Conservation (phyloP, 768 basidiomycete genomes). For the Cystobasidium tubakii region DNA sequence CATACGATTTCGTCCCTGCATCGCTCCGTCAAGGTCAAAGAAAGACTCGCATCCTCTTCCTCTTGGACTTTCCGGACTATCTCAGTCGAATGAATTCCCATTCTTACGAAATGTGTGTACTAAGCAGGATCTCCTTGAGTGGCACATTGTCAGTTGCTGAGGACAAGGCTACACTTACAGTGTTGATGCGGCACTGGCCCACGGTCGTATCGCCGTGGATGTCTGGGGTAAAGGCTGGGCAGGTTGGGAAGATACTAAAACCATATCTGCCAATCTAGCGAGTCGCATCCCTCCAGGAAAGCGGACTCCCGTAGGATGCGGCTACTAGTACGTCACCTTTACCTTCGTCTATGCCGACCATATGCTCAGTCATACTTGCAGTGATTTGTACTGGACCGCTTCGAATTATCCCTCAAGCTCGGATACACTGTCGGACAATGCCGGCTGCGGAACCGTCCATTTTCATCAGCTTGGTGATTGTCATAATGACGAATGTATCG, state of each 20-base stretch:
- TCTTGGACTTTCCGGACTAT: slow-evolving; percentile 26
- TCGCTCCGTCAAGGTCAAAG: background rate
- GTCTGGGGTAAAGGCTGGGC: slow-evolving; percentile 33
- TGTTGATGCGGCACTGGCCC: slow-evolving; percentile 19
- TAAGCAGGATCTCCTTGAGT: background rate
- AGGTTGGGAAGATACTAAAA: slow-evolving; percentile 5
- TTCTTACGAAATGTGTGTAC: slow-evolving; percentile 28
- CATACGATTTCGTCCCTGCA: slow-evolving; percentile 14
- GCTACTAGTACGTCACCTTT: slow-evolving; percentile 23
- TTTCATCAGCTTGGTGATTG: slow-evolving; percentile 32
- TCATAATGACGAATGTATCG: slow-evolving; percentile 30
- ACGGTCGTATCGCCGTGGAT: background rate
- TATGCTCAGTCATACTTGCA: background rate
- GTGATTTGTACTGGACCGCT: slow-evolving; percentile 26
- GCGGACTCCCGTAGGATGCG: slow-evolving; percentile 11
- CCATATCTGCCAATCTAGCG: slow-evolving; percentile 10
- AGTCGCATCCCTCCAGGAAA: background rate
- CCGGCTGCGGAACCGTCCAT: slow-evolving; percentile 19
- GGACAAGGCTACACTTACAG: background rate
- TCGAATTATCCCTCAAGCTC: slow-evolving; percentile 17
- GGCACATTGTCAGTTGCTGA: slow-evolving; percentile 3
- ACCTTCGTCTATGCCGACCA: too few species aligned
- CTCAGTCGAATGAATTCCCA: slow-evolving; percentile 29
- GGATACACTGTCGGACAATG: background rate
- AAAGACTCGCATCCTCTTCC: slow-evolving; percentile 21